A percentile compares a stretch with the other conserved stretches of the same genome.
Conservation (phyloP, 805 yeast genomes). For the Priceomyces medius region DNA sequence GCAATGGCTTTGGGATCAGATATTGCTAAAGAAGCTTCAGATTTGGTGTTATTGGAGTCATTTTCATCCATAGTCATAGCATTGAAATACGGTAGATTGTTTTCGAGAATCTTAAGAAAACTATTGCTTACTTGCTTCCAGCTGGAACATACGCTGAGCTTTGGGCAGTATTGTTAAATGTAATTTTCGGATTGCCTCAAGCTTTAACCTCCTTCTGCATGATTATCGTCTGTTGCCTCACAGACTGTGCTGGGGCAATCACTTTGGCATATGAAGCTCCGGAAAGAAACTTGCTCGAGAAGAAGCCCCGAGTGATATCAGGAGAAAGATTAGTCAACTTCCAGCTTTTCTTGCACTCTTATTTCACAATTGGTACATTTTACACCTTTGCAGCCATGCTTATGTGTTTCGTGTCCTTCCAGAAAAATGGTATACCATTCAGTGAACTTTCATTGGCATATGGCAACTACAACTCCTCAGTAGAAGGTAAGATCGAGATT, state of each 20-base stretch:
- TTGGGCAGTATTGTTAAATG: conserved; percentile 49
- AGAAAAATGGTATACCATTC: conserved; percentile 35
- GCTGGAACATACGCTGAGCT: conserved; percentile 53
- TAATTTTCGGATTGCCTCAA: conserved; percentile 51
- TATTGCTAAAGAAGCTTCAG: conserved; percentile 40
- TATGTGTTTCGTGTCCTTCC: background rate
- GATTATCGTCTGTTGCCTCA: conserved; percentile 50
- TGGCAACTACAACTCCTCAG: conserved; percentile 25
- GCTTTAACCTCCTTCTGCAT: conserved; percentile 47
- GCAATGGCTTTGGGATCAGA: conserved; percentile 20
- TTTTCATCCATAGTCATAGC: conserved; percentile 33
- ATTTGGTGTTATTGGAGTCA: conserved; percentile 26
- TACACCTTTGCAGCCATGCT: conserved; percentile 41
- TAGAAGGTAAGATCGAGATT: conserved; percentile 19
- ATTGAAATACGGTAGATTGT: conserved; percentile 45
- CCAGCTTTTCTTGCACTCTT: conserved; percentile 42
- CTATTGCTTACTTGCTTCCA: conserved; percentile 48
- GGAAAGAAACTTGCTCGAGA: conserved; percentile 41
- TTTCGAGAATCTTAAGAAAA: conserved; percentile 49
- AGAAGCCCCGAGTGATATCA: conserved; percentile 42
- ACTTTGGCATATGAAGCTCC: conserved; percentile 44
- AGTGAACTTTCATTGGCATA: conserved; percentile 33
- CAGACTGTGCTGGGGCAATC: conserved; percentile 47
- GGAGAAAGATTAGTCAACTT: conserved; percentile 41
- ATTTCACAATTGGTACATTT: conserved; percentile 41